Evolutionary conservation across 1,284 basidiomycete species (phyloP).

Genomic region (Psilocybe mexicana): DNA sequence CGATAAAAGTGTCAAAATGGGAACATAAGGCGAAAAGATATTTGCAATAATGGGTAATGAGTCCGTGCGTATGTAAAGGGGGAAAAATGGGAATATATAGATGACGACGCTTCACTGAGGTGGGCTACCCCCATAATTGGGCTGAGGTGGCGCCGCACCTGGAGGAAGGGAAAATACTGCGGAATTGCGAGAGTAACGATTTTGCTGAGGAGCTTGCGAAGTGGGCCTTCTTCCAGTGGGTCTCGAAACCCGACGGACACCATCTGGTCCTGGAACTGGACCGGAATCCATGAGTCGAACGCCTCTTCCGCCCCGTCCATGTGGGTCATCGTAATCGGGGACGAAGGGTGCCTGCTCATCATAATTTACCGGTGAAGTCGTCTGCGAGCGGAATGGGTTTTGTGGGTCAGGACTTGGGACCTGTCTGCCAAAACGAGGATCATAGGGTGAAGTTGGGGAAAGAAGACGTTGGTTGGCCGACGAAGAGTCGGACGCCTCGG

Average conservation of each 20-base stretch:
- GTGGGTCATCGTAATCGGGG: slow-evolving; percentile 26
- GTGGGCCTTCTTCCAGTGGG: slow-evolving; percentile 51
- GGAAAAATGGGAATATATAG: slow-evolving; percentile 20
- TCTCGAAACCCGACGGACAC: slow-evolving; percentile 70
- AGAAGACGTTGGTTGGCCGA: slow-evolving; percentile 30
- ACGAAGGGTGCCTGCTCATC: slow-evolving; percentile 31
- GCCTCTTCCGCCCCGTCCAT: slow-evolving; percentile 47
- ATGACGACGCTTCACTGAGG: slow-evolving; percentile 18
- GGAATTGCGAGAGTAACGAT: slow-evolving; percentile 70
- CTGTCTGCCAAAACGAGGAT: slow-evolving; percentile 29
- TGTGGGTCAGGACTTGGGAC: slow-evolving; percentile 23
- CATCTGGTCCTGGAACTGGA: slow-evolving; percentile 74
- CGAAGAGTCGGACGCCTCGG: slow-evolving; percentile 40
- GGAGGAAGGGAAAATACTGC: slow-evolving; percentile 59
- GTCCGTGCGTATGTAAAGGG: slow-evolving; percentile 23
- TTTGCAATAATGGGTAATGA: slow-evolving; percentile 11
- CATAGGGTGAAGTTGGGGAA: slow-evolving; percentile 31
- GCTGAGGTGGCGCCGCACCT: slow-evolving; percentile 70
- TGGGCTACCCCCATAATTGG: slow-evolving; percentile 31
- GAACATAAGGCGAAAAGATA: slow-evolving; percentile 19
- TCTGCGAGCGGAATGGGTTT: slow-evolving; percentile 40
- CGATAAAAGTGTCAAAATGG: slow-evolving; percentile 23
- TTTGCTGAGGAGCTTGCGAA: slow-evolving; percentile 62
- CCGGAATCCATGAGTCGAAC: slow-evolving; percentile 78
- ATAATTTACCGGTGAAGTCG: slow-evolving; percentile 34